A percentile compares a stretch with the other conserved stretches of the same genome.
phyloP scores from a whole-genome alignment of 2,329 filamentous ascomycete species.

The Cytospora piceae region DNA sequence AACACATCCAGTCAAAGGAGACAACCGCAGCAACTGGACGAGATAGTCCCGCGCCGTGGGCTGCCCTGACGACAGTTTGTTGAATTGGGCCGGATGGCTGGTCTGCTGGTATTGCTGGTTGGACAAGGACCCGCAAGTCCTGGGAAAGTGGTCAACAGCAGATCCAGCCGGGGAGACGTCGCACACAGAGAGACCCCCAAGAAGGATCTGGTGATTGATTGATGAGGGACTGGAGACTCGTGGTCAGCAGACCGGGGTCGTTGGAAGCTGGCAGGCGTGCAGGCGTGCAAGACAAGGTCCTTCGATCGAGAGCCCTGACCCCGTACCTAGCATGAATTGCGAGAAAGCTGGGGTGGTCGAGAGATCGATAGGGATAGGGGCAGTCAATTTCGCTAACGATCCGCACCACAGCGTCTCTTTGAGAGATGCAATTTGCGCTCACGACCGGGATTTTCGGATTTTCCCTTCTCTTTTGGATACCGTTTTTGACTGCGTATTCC shows the following conservation, averaged over 20 bases:
- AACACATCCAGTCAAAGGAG: slow-evolving; percentile 23
- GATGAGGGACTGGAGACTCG: slow-evolving; percentile 21
- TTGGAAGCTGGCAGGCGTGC: slow-evolving; percentile 11
- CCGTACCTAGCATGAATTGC: slow-evolving; percentile 43
- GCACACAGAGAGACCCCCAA: slow-evolving; percentile 10
- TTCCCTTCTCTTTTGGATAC: slow-evolving; percentile 19
- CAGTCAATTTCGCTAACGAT: slow-evolving; percentile 47
- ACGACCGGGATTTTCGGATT: slow-evolving; percentile 33
- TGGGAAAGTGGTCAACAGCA: slow-evolving; percentile 18
- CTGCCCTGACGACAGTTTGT: slow-evolving; percentile 16
- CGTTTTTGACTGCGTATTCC: slow-evolving; percentile 26
- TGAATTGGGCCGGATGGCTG: slow-evolving; percentile 12
- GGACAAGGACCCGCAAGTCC: slow-evolving; percentile 20
- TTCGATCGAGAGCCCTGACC: slow-evolving; percentile 31
- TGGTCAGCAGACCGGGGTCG: slow-evolving; percentile 17
- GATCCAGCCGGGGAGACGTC: slow-evolving; percentile 21
- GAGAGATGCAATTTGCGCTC: slow-evolving; percentile 38
- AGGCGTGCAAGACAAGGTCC: slow-evolving; percentile 7
- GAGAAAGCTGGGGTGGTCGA: slow-evolving; percentile 39
- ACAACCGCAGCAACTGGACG: slow-evolving; percentile 17
- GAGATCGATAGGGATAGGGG: slow-evolving; percentile 39
- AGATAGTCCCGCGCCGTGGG: slow-evolving; percentile 15
- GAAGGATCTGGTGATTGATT: background rate
- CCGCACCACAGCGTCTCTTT: slow-evolving; percentile 37
- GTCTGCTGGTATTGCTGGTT: slow-evolving; percentile 21